Base-by-base conservation (phyloP, 148 eudicot genomes). In the Silene latifolia region DNA sequence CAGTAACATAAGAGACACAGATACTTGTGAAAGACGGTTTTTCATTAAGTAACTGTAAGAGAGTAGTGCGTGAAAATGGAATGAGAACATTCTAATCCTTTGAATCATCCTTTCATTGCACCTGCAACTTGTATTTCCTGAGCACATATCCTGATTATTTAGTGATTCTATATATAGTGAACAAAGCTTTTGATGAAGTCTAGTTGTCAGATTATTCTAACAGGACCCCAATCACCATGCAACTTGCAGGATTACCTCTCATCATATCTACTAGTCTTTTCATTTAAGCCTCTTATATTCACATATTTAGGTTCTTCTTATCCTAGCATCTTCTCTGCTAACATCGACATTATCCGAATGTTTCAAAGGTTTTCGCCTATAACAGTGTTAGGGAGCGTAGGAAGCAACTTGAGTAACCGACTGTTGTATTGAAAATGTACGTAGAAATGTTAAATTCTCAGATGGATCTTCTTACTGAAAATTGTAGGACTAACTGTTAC, bases 61-160 rank as follows among this genome's bases (percentile, higher is more conserved):
- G 4, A 10, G 27, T 2, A 12, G 67, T n/a, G 44, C 4, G 44
- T n/a, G 66, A 63, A 69, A 32, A 69, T 8, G 61, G 35, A 20
- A 39, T 20, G 25, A 72, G 60, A 72, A 62, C 46, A 72, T 72
- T 53, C 24, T 61, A 35, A 76, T 72, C 71, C 25, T 62, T 24
- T 77, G 70, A 67, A 73, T 72, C 80, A 67, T 60, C 81, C 62
- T 73, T 42, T 24, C 60, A 67, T 19, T 74, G 75, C 73, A 24
- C 74, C 63, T 79, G 20, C 82, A 79, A 79, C 75, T 79, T 74
- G 78, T 54, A 46, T 24, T 61, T 56, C 63, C 72, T 17, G 71
- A 39, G 74, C 63, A 80, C 80, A 81, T 77, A 73, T 81, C 80
- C 77, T 72, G 74, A 77, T 81, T 61, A 27, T 27, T 1, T 79